Base-by-base conservation (phyloP, 2,329 filamentous ascomycete genomes). In the Aureobasidium sp. region DNA sequence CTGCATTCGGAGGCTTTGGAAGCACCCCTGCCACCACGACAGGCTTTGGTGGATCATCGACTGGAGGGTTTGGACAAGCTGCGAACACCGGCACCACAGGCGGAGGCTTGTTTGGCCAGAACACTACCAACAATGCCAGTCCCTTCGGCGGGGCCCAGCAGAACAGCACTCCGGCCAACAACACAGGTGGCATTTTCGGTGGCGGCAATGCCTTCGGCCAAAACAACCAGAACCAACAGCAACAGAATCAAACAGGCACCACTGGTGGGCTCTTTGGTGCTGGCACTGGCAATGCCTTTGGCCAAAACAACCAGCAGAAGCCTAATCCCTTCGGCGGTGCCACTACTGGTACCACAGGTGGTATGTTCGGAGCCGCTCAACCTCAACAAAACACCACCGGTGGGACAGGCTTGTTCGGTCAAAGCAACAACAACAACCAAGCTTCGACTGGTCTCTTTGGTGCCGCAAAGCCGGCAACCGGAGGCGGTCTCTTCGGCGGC, bases 161-260 rank as follows among this genome's bases (percentile, higher is more conserved):
- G 11, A 55, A 56, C 41, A 60, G 61, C 53, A 56, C 57, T 53
- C 50, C 55, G 53, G 41, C 66, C 62, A 58, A 69, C 55, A 59
- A 57, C 56, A 64, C 67, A 50, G 65, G 66, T 27, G 66, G 67
- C 24, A 66, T 72, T 8, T 75, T 75, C 56, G 70, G 72, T 6
- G 65, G 61, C 14, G 59, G 61, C 57, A 55, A 60, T 63, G 57
- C 58, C 16, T 61, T 62, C 48, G 59, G 59, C 22, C 63, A 52
- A 59, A 56, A 65, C 63, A 49, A 58, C 58, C 29, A 61, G 60
- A 54, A 54, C 19, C 55, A 53, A n/a, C 53, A 57, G 25, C 49
- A 55, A 27, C 57, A 55, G 17, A 14, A 22, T 22, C 45, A 49
- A 16, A 22, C 45, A 11, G 45, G 45, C n/a, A 32, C 47, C 3